Conservation (phyloP, 257 asterid genomes). For the Penstemon eatonii region DNA sequence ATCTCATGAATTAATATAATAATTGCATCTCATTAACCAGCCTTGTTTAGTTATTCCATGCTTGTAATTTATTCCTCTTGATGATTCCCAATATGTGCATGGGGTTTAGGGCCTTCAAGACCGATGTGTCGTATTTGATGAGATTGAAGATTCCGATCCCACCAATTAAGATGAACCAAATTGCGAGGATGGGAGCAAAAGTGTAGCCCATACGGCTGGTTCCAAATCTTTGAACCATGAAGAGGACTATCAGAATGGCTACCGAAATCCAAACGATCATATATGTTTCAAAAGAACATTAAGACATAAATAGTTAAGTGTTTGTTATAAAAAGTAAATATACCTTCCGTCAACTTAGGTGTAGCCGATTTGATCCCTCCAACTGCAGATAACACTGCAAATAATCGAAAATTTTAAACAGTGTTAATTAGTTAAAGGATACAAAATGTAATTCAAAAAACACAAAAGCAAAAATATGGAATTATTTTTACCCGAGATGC, state of each 20-base stretch:
- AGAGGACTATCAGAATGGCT: too few relatives aligned
- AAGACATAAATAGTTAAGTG: too few relatives aligned
- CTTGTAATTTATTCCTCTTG: conserved; percentile 41
- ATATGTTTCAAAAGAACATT: too few relatives aligned
- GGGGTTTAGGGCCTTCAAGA: conserved; percentile 54
- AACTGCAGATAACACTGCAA: conserved; percentile 62
- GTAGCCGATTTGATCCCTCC: conserved; percentile 63
- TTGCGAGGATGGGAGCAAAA: conserved; percentile 44
- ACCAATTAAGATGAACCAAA: conserved; percentile 53
- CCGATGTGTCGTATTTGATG: conserved; percentile 44
- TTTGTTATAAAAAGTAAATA: too few relatives aligned
- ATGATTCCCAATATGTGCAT: conserved; percentile 45
- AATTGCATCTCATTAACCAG: too few relatives aligned
- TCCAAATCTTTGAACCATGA: too few relatives aligned
- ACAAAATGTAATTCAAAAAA: neutral
- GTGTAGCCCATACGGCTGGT: too few relatives aligned
- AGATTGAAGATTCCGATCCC: conserved; percentile 57
- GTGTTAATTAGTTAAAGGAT: too few relatives aligned
- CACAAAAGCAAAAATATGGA: neutral
- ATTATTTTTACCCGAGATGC: conserved; percentile 54
- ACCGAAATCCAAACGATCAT: too few relatives aligned
- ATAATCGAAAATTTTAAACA: neutral
- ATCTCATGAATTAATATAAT: too few relatives aligned
- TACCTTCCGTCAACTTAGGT: too few relatives aligned
- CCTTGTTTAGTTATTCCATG: conserved; percentile 32